phyloP scores from a whole-genome alignment of 129 eudicot genomes.

The Centaurea solstitialis region DNA sequence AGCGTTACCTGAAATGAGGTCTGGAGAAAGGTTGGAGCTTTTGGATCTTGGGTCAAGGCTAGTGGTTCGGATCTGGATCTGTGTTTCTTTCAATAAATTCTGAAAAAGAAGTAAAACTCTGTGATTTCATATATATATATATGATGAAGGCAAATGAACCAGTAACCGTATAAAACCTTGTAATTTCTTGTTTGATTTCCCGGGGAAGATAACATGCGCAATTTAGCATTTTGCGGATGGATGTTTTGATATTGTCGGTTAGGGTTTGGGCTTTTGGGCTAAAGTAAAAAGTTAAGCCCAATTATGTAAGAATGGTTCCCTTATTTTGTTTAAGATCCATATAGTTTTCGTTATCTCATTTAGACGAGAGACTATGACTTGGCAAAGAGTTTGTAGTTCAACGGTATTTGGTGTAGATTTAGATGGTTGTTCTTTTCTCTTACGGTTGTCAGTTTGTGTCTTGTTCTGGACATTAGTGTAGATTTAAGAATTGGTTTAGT shows the following conservation, averaged over 20 bases:
- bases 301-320: not conserved
- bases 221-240: not conserved
- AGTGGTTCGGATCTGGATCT: constrained; percentile 27
- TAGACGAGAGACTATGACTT: too few relatives aligned
- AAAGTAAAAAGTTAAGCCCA: not conserved
- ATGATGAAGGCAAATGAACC: not conserved
- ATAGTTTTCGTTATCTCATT: too few relatives aligned
- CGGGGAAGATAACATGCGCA: not conserved
- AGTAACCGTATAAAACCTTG: not conserved
- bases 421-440: too few relatives aligned
- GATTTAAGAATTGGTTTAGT: too few relatives aligned
- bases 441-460: too few relatives aligned
- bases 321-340: not conserved
- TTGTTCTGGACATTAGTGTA: too few relatives aligned
- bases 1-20: constrained; percentile 11
- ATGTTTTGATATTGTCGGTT: not conserved
- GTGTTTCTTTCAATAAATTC: constrained; percentile 4
- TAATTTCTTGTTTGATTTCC: not conserved
- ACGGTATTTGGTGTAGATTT: too few relatives aligned
- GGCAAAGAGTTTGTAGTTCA: too few relatives aligned
- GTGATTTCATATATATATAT: not conserved
- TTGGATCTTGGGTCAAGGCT: not conserved
- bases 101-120: not conserved
- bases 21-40: constrained; percentile 1
- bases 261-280: not conserved